These are phyloP conservation scores for Eimeria maxima DNA, from an alignment of 169 alveolate species.

Conservation along the genomic window DNA sequence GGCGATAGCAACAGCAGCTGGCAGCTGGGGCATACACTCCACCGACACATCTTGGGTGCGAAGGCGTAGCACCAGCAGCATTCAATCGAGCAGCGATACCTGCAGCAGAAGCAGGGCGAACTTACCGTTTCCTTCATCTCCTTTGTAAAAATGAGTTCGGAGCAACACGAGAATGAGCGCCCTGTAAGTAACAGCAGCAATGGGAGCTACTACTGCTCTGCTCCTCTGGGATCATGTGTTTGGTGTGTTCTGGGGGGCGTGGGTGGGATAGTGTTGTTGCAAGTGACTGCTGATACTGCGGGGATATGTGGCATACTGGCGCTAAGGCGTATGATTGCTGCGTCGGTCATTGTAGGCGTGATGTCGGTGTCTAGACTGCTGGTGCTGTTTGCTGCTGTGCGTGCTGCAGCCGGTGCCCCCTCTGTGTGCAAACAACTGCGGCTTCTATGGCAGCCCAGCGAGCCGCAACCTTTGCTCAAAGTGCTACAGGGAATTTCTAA, in stretches of 20 bases:
- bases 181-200: constrained; percentile 46
- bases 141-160: constrained; percentile 56
- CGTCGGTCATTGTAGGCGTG: not conserved
- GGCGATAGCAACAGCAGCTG: not conserved
- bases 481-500: constrained; percentile 92
- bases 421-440: constrained; percentile 94
- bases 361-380: not conserved
- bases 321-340: not conserved
- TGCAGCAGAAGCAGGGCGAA: not conserved
- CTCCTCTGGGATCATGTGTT: no score
- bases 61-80: not conserved
- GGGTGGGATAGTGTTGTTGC: not conserved
- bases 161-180: constrained; percentile 68
- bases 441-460: constrained; percentile 96
- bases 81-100: not conserved
- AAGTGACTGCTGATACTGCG: no score
- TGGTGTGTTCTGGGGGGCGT: not conserved
- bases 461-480: constrained; percentile 94
- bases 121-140: not conserved
- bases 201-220: not conserved
- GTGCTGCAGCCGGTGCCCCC: constrained; percentile 88
- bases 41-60: not conserved
- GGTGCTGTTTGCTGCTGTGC: constrained; percentile 45
- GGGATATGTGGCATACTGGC: not conserved
- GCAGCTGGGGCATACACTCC: not conserved